These are phyloP conservation scores for Gonapodya sp. DNA, from an alignment of 192 early-diverging fungal genomes.

Conservation along the genomic window DNA sequence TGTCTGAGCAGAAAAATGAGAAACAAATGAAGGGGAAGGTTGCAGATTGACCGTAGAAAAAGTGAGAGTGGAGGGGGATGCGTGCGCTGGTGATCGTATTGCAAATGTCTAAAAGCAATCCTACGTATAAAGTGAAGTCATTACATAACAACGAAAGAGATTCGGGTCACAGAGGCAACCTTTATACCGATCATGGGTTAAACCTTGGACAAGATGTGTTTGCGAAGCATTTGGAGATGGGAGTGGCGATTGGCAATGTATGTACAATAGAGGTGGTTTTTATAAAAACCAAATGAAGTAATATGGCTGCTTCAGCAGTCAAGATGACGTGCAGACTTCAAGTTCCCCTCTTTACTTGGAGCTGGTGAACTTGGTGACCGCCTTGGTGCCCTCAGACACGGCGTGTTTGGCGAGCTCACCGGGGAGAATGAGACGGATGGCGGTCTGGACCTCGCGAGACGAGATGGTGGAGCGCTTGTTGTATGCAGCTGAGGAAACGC, in stretches of 20 bases:
- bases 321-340: background rate
- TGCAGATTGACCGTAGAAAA: too few relatives aligned
- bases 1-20: too few relatives aligned
- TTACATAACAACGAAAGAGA: background rate
- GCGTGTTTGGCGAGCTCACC: slow-evolving; percentile 15
- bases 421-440: slow-evolving; percentile 38
- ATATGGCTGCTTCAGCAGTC: background rate
- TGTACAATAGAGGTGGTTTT: background rate
- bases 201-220: background rate
- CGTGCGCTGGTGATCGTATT: background rate
- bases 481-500: slow-evolving; percentile 46
- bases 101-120: too few relatives aligned
- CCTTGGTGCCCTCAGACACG: slow-evolving; percentile 19
- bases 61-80: too few relatives aligned
- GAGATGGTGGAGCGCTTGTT: slow-evolving; percentile 95
- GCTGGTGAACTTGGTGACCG: slow-evolving; percentile 18
- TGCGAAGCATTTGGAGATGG: background rate
- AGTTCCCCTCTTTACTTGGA: slow-evolving; percentile 4
- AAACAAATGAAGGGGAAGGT: too few relatives aligned
- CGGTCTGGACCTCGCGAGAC: slow-evolving; percentile 89
- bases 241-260: background rate
- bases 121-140: too few relatives aligned
- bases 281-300: background rate
- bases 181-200: background rate
- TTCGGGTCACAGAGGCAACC: background rate